Evolutionary conservation across 768 basidiomycete species (phyloP), one percentile per base, ranked within the genome.

Genomic region (Agrocybe chaxingu): DNA sequence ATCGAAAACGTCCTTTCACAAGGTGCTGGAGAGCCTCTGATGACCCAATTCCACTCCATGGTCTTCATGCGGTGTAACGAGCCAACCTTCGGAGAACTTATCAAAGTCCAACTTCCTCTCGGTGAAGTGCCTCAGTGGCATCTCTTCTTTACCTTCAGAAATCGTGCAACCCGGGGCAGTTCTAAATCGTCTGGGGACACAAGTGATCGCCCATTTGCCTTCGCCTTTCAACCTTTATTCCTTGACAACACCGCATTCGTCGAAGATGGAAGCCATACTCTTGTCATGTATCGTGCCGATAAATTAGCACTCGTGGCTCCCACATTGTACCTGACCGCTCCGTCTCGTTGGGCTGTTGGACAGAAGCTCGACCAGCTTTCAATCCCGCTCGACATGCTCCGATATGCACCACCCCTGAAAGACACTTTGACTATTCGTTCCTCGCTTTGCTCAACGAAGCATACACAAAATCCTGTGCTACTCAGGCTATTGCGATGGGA

Each of bases 141-240:
- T 63, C 70, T 98, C 10, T 98, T 96, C 77, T 90, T 98, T 71
- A 92, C 92, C 0, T 95, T 98, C 69, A 82, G 90, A 36, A 86
- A 92, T 62, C 85, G 87, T 34, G 71, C 70, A 39, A 77, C 76
- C 9, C 68, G 73, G 24, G 33, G 57, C 39, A 65, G 67, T 11
- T 60, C 65, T 48, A 75, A 70, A 35, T 67, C 68, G 41, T 48
- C 59, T 32, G 58, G 62, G 3, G 84, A 82, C 29, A 61, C 60
- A 3, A 62, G 70, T 2, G 93, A 95, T 40, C 78, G 80, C 29
- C 88, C 92, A 0, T 98, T 95, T 58, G 96, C 93, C 1, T 97
- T 96, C 60, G 92, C 87, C 2, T 97, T 88, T 65, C 82, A 96
- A 40, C 96, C 95, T 0, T 74, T 98, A 4, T 88, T 92, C 59